Percentiles rank a stretch among this genome's conserved stretches.
These are phyloP conservation scores for Penicillium canariense DNA, from an alignment of 495 filamentous ascomycete genomes.

Conservation along the genomic window DNA sequence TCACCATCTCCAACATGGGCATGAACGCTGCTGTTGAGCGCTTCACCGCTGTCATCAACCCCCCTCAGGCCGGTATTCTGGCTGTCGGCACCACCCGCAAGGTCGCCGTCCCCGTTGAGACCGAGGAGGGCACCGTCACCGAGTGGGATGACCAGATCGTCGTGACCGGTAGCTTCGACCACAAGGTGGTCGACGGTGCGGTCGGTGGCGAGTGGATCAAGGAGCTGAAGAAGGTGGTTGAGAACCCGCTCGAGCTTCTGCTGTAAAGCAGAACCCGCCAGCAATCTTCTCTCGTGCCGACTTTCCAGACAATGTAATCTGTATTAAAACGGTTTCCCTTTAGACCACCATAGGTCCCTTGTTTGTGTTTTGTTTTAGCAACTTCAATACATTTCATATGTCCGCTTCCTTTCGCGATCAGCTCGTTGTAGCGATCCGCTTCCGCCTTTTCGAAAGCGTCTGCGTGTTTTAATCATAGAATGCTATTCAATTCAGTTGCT, in stretches of 20 bases:
- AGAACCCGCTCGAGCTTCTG: constrained; percentile 93
- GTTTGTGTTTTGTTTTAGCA: constrained; percentile 37
- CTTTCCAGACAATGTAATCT: constrained; percentile 33
- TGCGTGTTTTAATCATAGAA: neutral
- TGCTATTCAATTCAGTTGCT: too few relatives aligned
- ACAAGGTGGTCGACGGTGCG: constrained; percentile 91
- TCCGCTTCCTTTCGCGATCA: constrained; percentile 1
- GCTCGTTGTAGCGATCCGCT: neutral
- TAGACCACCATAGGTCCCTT: constrained; percentile 33
- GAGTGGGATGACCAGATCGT: constrained; percentile 98
- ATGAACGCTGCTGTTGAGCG: constrained; percentile 96
- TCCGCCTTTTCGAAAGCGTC: too few relatives aligned
- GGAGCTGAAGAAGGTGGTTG: constrained; percentile 95
- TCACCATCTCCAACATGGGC: constrained; percentile 99
- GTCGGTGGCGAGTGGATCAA: constrained; percentile 96
- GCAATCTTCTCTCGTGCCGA: neutral
- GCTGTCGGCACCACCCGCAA: constrained; percentile 93
- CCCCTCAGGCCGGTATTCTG: constrained; percentile 93
- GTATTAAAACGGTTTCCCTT: constrained; percentile 44
- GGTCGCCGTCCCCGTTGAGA: constrained; percentile 85
- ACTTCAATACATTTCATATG: constrained; percentile 30
- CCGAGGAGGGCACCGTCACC: constrained; percentile 73
- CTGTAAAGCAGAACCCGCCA: constrained; percentile 54
- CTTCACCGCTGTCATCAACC: constrained; percentile 99
- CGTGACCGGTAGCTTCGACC: constrained; percentile 93